A percentile compares a stretch with the other conserved stretches of the same genome.
These are phyloP conservation scores for Backusella morwellensis DNA, from an alignment of 192 early-diverging fungal genomes.

Conservation along the genomic window DNA sequence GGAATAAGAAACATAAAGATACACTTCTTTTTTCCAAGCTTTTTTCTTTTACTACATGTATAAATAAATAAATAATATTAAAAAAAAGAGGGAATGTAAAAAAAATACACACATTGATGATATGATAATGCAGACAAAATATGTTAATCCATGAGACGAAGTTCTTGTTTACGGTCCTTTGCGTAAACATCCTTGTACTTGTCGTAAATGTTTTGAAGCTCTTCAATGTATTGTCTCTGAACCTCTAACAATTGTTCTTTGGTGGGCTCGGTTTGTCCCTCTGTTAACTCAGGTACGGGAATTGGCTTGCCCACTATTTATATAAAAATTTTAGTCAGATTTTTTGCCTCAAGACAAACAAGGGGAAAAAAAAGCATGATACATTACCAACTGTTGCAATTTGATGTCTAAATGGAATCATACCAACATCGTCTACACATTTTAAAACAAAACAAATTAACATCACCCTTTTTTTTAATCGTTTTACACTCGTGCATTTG, in stretches of 20 bases:
- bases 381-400: constrained; percentile 41
- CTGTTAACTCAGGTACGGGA: constrained; percentile 47
- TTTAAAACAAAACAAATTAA: constrained; percentile 7
- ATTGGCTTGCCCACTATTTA: constrained; percentile 64
- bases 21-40: neutral
- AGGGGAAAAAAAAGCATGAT: neutral
- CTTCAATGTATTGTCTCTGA: constrained; percentile 70
- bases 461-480: neutral
- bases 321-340: neutral
- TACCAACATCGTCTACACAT: constrained; percentile 48
- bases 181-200: constrained; percentile 73
- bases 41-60: neutral
- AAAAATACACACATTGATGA: neutral
- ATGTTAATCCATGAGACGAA: constrained; percentile 63
- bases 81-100: neutral
- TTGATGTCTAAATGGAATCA: constrained; percentile 50
- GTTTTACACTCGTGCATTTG: constrained; percentile 22
- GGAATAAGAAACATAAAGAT: neutral
- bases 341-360: neutral
- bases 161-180: constrained; percentile 58
- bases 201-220: constrained; percentile 59
- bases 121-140: neutral
- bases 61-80: neutral
- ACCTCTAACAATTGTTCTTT: constrained; percentile 55
- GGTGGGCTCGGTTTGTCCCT: constrained; percentile 51